Evolutionary conservation across 2,329 filamentous ascomycete species (phyloP).

Genomic region (Anisogramma anomala): DNA sequence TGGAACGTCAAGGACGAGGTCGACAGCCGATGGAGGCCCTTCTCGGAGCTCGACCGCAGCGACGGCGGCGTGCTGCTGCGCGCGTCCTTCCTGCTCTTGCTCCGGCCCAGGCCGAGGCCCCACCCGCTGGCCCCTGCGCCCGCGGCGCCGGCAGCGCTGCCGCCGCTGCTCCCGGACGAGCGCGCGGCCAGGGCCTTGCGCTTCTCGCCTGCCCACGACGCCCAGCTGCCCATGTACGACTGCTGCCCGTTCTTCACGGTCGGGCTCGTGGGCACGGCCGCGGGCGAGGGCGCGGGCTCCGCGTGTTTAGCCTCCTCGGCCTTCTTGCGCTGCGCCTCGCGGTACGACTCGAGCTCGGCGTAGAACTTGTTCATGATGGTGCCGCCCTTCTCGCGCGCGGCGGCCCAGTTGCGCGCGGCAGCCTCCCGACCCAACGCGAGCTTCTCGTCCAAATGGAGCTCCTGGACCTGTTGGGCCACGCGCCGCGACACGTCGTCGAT

Average conservation of each 20-base stretch:
- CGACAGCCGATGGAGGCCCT: conserved; percentile 17
- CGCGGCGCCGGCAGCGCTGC: conserved; percentile 11
- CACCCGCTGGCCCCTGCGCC: conserved; percentile 19
- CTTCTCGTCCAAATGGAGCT: conserved; percentile 85
- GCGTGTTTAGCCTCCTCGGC: conserved; percentile 38
- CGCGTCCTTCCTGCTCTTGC: conserved; percentile 16
- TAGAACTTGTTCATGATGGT: conserved; percentile 81
- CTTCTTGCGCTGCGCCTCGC: conserved; percentile 58
- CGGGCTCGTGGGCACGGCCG: conserved; percentile 33
- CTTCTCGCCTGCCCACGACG: conserved; percentile 64
- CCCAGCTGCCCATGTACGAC: conserved; percentile 58
- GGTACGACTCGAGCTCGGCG: conserved; percentile 73
- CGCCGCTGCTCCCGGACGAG: conserved; percentile 17
- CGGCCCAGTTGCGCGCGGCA: conserved; percentile 78
- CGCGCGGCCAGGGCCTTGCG: conserved; percentile 43
- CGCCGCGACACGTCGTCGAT: conserved; percentile 91
- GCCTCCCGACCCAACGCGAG: conserved; percentile 74
- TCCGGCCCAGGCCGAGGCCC: conserved; percentile 25
- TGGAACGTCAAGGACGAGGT: conserved; percentile 13
- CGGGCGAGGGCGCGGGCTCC: conserved; percentile 20
- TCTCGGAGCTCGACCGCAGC: conserved; percentile 13
- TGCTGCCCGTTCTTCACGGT: conserved; percentile 28
- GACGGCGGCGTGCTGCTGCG: conserved; percentile 11
- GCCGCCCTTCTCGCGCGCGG: conserved; percentile 77
- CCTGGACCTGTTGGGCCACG: conserved; percentile 81